phyloP scores from a whole-genome alignment of 78 protist species.

The Bodo saltans region DNA sequence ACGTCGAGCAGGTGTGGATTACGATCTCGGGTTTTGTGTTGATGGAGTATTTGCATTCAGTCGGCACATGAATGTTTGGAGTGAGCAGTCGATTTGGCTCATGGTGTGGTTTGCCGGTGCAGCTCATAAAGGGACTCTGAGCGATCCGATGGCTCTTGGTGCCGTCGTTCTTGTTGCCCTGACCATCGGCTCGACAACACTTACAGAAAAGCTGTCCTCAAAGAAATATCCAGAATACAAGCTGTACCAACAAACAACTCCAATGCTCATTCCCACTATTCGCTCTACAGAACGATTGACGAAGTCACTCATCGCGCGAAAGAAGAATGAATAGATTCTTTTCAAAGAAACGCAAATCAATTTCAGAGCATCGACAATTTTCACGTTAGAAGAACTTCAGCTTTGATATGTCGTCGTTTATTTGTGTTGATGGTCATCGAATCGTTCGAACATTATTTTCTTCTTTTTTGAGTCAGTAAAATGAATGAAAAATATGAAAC shows the following conservation, averaged over 20 bases:
- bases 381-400: too few relatives aligned
- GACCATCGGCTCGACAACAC: constrained; percentile 12
- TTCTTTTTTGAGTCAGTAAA: too few relatives aligned
- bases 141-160: constrained; percentile 28
- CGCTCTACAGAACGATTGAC: too few relatives aligned
- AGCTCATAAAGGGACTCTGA: background rate
- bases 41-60: constrained; percentile 24
- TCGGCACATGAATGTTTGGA: constrained; percentile 43
- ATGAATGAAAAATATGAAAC: too few relatives aligned
- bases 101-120: constrained; percentile 26
- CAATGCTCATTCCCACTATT: constrained; percentile 24
- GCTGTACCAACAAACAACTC: constrained; percentile 29
- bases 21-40: background rate
- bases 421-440: too few relatives aligned
- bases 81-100: constrained; percentile 46
- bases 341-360: too few relatives aligned
- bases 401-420: too few relatives aligned
- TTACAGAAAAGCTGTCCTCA: constrained; percentile 1
- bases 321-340: too few relatives aligned
- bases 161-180: constrained; percentile 17
- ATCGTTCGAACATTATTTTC: too few relatives aligned
- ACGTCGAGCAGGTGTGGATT: background rate
- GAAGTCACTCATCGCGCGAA: too few relatives aligned
- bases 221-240: constrained; percentile 34
- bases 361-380: too few relatives aligned